These are phyloP conservation scores for Penicillium decumbens DNA, from an alignment of 2,329 filamentous ascomycete species.

Conservation along the genomic window DNA sequence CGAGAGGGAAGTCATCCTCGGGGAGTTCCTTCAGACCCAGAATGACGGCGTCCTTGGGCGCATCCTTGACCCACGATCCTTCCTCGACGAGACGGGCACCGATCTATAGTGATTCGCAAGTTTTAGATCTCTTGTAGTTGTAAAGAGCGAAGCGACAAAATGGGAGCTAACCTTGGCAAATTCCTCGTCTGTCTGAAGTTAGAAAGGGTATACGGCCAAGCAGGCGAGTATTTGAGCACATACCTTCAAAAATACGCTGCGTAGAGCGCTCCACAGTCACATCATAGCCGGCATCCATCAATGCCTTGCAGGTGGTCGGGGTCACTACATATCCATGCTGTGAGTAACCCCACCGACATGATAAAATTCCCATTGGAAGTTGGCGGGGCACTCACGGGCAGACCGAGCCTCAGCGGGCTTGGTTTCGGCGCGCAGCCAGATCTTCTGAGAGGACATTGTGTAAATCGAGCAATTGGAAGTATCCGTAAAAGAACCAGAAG, in stretches of 20 bases:
- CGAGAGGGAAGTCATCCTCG: constrained; percentile 64
- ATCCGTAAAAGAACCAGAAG: constrained; percentile 1
- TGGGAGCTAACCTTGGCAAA: constrained; percentile 30
- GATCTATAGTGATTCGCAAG: constrained; percentile 53
- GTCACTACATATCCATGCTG: constrained; percentile 35
- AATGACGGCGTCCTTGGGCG: constrained; percentile 64
- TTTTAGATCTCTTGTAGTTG: constrained; percentile 1
- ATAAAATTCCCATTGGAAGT: constrained; percentile 4
- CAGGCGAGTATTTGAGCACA: constrained; percentile 4
- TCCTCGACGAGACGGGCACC: constrained; percentile 63
- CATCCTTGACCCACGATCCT: constrained; percentile 61
- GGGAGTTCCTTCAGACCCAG: constrained; percentile 74
- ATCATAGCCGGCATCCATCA: constrained; percentile 65
- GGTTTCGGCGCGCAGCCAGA: constrained; percentile 57
- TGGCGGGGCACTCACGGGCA: constrained; percentile 34
- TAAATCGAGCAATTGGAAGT: constrained; percentile 11
- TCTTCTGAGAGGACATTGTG: constrained; percentile 38
- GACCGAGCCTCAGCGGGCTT: constrained; percentile 57
- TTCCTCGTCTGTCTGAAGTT: constrained; percentile 29
- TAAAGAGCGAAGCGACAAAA: background rate
- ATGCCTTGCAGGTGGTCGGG: constrained; percentile 53
- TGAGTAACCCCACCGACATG: constrained; percentile 9
- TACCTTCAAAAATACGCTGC: constrained; percentile 57
- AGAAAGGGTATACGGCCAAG: background rate
- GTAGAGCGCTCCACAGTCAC: constrained; percentile 64